Evolutionary conservation across 768 basidiomycete species (phyloP), one percentile per base, ranked within the genome.

Genomic region (Xerocomellus amylosporus): DNA sequence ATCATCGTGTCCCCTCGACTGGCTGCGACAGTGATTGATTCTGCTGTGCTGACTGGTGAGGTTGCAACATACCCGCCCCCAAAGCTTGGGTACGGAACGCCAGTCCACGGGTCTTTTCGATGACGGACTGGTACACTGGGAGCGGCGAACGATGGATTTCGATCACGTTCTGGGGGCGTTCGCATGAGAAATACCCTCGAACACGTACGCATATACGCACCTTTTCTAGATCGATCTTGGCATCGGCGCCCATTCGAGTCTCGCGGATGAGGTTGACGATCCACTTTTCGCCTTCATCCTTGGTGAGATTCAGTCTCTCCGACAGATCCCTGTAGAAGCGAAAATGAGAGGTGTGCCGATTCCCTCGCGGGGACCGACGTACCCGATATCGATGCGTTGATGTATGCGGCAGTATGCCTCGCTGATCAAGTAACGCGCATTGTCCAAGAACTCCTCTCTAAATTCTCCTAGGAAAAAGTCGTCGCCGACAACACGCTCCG

Each of bases 371-470:
- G n/a, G n/a, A n/a, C 17, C 46, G 9, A 68, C 82, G 48, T 59
- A 91, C 90, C 81, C 83, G 47, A 94, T 94, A 66, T 93, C 89
- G 52, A 94, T 93, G 64, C 84, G 82, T 62, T 94, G 91, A 71
- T 99, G 96, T 63, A 98, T 98, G 72, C 94, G 80, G 77, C 95
- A 98, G 74, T 96, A 99, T 14, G 93, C 93, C 77, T 99, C 97
- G 64, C 90, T 93, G 69, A 98, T 90, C 69, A 98, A 76, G 75
- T 91, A 98, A 54, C 97, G 80, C 42, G 96, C 96, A 68, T 97
- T 96, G 68, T 98, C 97, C 71, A 98, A 79, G 70, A 98, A 98
- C 52, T 97, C 95, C 4, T 93, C 93, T 68, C 84, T 85, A 73
- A 90, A 94, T 42, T 90, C 88, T 54, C 81, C 81, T 54, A 98